phyloP scores from a whole-genome alignment of 306 rosid genomes.

The Citrullus mucosospermus region DNA sequence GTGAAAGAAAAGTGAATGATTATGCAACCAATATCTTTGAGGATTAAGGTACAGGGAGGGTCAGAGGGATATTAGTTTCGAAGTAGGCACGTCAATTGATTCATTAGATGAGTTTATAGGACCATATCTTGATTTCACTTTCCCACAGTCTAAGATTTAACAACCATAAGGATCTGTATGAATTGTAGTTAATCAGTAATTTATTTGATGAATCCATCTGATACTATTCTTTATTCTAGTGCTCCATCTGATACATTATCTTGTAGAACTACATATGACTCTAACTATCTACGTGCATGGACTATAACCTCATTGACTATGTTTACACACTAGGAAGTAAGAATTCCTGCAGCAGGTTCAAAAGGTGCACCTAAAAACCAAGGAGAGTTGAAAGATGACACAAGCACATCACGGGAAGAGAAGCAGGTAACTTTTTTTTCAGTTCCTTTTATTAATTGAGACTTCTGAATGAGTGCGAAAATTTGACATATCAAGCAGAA shows the following conservation, averaged over 20 bases:
- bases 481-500: not conserved
- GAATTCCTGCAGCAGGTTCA: constrained; percentile 89
- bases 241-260: not conserved
- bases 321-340: constrained; percentile 55
- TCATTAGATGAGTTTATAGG: not conserved
- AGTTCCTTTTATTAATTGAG: not conserved
- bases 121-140: not conserved
- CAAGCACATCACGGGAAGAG: constrained; percentile 64
- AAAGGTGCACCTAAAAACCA: constrained; percentile 66
- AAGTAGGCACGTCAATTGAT: not conserved
- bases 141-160: not conserved
- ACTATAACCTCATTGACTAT: not conserved
- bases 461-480: not conserved
- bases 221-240: not conserved
- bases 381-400: constrained; percentile 79
- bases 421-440: constrained; percentile 36
- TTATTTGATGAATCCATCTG: not conserved
- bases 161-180: not conserved
- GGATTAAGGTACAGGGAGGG: not conserved
- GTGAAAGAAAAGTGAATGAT: not conserved
- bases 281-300: not conserved
- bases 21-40: not conserved
- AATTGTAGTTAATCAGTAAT: not conserved
- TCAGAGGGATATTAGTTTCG: not conserved
- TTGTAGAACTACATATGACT: not conserved